phyloP scores from a whole-genome alignment of 1,284 basidiomycete genomes.

The Leccinum solheimii region DNA sequence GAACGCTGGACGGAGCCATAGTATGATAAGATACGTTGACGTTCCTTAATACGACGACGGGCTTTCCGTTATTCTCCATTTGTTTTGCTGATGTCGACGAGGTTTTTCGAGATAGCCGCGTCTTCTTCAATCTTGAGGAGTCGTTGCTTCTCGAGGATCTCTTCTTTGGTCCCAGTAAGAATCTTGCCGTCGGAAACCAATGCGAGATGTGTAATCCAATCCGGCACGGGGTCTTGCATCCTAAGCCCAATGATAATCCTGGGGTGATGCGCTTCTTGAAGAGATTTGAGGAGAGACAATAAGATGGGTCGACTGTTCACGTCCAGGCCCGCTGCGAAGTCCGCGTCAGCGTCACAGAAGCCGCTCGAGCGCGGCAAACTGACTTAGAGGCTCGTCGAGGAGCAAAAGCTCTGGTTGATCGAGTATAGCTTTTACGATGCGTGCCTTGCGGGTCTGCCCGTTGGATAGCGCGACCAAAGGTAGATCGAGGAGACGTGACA shows the following conservation, averaged over 20 bases:
- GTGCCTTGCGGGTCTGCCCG: conserved; percentile 87
- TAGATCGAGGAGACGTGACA: conserved; percentile 69
- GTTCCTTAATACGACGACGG: conserved; percentile 49
- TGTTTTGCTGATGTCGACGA: neutral
- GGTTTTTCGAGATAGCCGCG: neutral
- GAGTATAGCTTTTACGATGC: conserved; percentile 81
- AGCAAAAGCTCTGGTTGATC: conserved; percentile 70
- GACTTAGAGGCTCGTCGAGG: conserved; percentile 84
- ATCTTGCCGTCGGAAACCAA: conserved; percentile 55
- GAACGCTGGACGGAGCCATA: conserved; percentile 38
- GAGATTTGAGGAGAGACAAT: conserved; percentile 53
- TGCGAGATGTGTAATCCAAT: conserved; percentile 80
- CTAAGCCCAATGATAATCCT: conserved; percentile 80
- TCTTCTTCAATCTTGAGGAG: conserved; percentile 9
- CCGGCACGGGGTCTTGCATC: conserved; percentile 78
- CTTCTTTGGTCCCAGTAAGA: conserved; percentile 45
- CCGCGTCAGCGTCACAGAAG: conserved; percentile 2
- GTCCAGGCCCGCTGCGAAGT: conserved; percentile 71
- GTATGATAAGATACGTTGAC: conserved; percentile 78
- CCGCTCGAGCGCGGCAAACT: conserved; percentile 22
- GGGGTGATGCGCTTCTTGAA: conserved; percentile 55
- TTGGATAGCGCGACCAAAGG: conserved; percentile 86
- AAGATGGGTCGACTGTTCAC: conserved; percentile 57
- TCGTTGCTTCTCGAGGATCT: conserved; percentile 34
- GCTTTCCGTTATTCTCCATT: conserved; percentile 19